Evolutionary conservation across 2,329 filamentous ascomycete species (phyloP), one percentile per base, ranked within the genome.

Genomic region (Fusarium nodosum): DNA sequence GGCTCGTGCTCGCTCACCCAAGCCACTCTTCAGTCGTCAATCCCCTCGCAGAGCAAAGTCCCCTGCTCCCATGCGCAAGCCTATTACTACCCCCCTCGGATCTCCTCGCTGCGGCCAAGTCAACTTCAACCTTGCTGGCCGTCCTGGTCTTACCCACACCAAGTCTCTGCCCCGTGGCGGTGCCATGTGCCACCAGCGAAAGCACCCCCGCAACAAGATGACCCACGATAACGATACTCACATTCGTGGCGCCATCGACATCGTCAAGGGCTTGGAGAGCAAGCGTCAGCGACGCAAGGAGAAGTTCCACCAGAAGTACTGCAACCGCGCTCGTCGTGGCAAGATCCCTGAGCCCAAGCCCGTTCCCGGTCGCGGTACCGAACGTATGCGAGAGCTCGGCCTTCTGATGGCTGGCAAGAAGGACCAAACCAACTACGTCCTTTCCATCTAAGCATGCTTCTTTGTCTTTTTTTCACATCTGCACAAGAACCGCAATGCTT

Each of bases 241-340:
- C 68, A 87, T 93, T 12, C 92, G 96, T 67, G 93, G 94, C n/a
- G 94, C 96, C 36, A 97, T 99, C 72, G 96, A 98, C 79, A 99
- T 97, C 66, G 93, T 97, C 80, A 97, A 97, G 79, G 96, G 96
- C 11, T 87, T 99, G 2, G 96, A 99, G 82, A 91, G 93, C 80
- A 98, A 97, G 83, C 91, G 94, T 28, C 93, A 96, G 82, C 90
- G 96, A 69, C 92, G 96, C 73, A 94, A 92, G 82, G 94, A 98
- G 80, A 97, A 97, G 80, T 92, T 94, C 75, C 91, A 93, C 77
- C 91, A 94, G 75, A 96, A 97, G 79, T 91, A 95, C 77, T 97
- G 93, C 82, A 91, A 93, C 77, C 93, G 93, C 74, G 91, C 90
- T 60, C 89, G 90, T 69, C 94, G 93, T 76, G 87, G 87, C 15